These are phyloP conservation scores for Lactarius deliciosus DNA, from an alignment of 768 basidiomycete species.

Conservation along the genomic window DNA sequence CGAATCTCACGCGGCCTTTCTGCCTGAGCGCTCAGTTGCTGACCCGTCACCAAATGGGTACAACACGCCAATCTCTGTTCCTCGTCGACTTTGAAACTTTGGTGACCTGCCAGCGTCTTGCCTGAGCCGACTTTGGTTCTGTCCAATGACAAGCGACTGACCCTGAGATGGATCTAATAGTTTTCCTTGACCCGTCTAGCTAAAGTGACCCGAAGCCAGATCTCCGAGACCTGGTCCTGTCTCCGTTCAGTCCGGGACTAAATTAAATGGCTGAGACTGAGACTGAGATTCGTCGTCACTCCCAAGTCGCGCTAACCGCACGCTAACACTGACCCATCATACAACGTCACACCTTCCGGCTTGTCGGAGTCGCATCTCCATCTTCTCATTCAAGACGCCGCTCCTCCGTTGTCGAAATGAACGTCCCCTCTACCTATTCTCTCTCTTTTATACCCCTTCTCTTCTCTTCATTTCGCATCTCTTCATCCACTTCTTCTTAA, in stretches of 20 bases:
- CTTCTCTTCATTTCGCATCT: slow-evolving; percentile 5
- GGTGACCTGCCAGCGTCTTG: neutral
- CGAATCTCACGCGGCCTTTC: neutral
- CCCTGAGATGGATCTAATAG: neutral
- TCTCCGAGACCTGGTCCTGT: slow-evolving; percentile 14
- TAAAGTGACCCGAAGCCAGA: slow-evolving; percentile 25
- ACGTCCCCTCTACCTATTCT: slow-evolving; percentile 14
- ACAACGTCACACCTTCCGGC: slow-evolving; percentile 27
- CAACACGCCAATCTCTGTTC: slow-evolving; percentile 6
- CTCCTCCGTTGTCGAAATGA: slow-evolving; percentile 23
- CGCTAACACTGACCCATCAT: slow-evolving; percentile 5
- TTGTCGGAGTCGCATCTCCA: slow-evolving; percentile 28
- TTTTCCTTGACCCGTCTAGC: neutral
- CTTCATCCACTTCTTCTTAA: slow-evolving; percentile 2
- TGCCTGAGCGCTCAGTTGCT: neutral
- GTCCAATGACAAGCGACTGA: neutral
- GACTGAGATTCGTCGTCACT: slow-evolving; percentile 25
- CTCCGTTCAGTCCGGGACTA: slow-evolving; percentile 24
- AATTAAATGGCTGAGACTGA: slow-evolving; percentile 10
- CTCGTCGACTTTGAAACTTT: neutral
- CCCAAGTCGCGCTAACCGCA: slow-evolving; percentile 16
- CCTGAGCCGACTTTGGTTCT: neutral
- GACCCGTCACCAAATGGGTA: slow-evolving; percentile 3
- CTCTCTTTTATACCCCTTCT: slow-evolving; percentile 24
- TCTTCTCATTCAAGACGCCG: slow-evolving; percentile 26